Evolutionary conservation across 192 early-diverging fungal genomes (phyloP), one percentile per base, ranked within the genome.

Genomic region (Phlyctochytrium planicorne): DNA sequence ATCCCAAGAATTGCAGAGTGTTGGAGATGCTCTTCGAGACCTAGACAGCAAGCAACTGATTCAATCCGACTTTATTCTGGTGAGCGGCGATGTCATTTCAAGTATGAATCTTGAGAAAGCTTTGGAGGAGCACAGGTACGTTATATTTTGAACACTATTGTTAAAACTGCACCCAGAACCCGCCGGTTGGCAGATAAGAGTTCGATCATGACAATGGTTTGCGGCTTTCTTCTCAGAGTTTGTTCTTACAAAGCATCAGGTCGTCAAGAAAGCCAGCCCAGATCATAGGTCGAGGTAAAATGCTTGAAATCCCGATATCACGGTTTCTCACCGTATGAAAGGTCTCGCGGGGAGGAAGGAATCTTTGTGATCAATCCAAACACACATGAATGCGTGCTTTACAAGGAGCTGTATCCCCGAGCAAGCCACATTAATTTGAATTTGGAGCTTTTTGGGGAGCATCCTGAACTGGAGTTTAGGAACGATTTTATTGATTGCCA

Each of bases 401-500:
- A 92, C 73, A 88, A 93, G 65, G 78, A 84, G 14, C 69, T 87
- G 24, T 87, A 84, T 59, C 91, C 92, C 31, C 70, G 68, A 2
- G 81, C 83, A 34, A 63, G 75, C 23, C 73, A 86, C 36, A 71
- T 89, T 62, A 79, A 73, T 20, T 78, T 91, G 47, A 69, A 85
- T 63, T 73, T 85, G 59, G 86, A 90, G 29, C 53, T 86, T 1
- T 73, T 84, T 59, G 75, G 74, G 34, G 47, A 72, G 16, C 78
- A 77, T 23, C 76, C 85, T 2, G 86, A 93, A 55, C 73, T 98
- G 23, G 82, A 91, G 69, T 72, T 95, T 62, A 85, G 91, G n/a
- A 93, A 91, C 65, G 94, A 98, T 73, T 77, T 98, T 52, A 90
- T 96, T 40, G 97, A 99, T 79, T 91, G 90, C 70, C 90, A 89